phyloP scores from a whole-genome alignment of 2,329 filamentous ascomycete species.

The Ceratocystis papillata region DNA sequence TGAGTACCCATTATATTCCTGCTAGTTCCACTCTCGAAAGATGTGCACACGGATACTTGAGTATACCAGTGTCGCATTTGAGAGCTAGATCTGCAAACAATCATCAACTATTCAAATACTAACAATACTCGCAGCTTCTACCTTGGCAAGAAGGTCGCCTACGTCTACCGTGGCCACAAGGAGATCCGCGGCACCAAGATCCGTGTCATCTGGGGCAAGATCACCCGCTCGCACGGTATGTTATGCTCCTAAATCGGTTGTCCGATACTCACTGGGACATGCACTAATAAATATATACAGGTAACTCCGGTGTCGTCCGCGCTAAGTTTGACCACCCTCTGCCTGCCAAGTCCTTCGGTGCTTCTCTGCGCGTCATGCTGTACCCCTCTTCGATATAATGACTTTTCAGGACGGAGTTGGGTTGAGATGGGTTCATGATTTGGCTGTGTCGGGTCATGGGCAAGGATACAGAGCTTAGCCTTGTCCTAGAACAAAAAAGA shows the following conservation, averaged over 20 bases:
- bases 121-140: constrained; percentile 58
- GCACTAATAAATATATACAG: constrained; percentile 35
- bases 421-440: constrained; percentile 52
- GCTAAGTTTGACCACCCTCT: constrained; percentile 96
- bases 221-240: constrained; percentile 88
- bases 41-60: too few species aligned
- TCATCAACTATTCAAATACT: constrained; percentile 25
- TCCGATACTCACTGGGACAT: not conserved
- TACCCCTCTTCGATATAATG: constrained; percentile 95
- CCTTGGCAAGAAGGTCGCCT: constrained; percentile 96
- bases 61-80: not conserved
- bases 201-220: constrained; percentile 98
- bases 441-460: constrained; percentile 47
- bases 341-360: constrained; percentile 91
- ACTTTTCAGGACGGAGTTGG: constrained; percentile 46
- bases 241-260: constrained; percentile 25
- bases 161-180: constrained; percentile 91
- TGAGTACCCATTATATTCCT: constrained; percentile 39
- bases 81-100: not conserved
- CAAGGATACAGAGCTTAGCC: constrained; percentile 45
- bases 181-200: constrained; percentile 97
- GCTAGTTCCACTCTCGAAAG: not conserved
- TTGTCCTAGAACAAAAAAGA: constrained; percentile 44
- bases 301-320: constrained; percentile 96
- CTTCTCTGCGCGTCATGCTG: constrained; percentile 92